Evolutionary conservation across 441 rosid genomes (phyloP).

Genomic region (Syzygium syzygioides): DNA sequence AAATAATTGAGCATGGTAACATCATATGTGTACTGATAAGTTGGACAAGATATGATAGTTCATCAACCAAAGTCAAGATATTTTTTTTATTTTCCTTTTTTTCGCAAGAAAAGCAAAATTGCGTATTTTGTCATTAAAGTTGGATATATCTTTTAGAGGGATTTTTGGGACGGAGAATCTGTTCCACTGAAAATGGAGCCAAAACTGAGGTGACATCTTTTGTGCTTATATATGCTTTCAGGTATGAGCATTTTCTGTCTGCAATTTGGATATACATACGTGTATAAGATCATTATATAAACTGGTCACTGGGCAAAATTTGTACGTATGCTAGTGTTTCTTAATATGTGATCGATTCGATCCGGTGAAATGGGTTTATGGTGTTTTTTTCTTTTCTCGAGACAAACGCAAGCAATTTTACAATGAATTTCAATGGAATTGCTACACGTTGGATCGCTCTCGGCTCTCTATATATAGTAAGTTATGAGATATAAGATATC

Average conservation of each 20-base stretch:
- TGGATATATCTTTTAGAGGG: constrained; percentile 19
- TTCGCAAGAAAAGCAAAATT: constrained; percentile 6
- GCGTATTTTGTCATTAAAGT: background rate
- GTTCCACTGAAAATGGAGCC: constrained; percentile 1
- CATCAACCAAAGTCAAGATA: constrained; percentile 15
- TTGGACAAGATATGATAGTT: constrained; percentile 29
- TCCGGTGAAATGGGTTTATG: background rate
- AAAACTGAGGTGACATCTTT: background rate
- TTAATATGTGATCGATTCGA: background rate
- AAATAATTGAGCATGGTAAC: constrained; percentile 22
- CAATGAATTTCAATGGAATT: background rate
- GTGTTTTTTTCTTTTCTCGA: background rate
- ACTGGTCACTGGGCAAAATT: background rate
- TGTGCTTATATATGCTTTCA: background rate
- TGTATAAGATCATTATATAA: background rate
- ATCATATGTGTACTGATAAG: constrained; percentile 1
- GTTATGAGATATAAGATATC: background rate
- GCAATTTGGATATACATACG: background rate
- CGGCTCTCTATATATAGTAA: background rate
- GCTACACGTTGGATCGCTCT: background rate
- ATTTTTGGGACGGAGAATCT: constrained; percentile 4
- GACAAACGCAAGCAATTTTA: background rate
- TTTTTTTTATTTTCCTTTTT: constrained; percentile 5
- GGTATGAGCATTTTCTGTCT: background rate
- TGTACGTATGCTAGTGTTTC: background rate